Conservation (phyloP, 2,329 filamentous ascomycete genomes). For the Lizonia empirigonia region DNA sequence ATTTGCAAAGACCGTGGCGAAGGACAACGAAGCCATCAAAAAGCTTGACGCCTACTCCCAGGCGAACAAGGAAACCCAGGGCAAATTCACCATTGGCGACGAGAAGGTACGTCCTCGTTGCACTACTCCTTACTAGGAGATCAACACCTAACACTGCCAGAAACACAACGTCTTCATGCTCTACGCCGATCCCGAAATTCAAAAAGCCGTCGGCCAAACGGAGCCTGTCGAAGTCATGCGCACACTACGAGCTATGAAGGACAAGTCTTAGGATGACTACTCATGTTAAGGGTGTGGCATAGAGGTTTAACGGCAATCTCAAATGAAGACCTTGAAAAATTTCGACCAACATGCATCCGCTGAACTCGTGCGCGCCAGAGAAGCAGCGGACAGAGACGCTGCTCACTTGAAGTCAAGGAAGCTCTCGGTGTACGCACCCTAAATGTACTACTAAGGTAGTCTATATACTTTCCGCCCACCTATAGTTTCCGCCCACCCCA, state of each 20-base stretch:
- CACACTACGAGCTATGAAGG: constrained; percentile 89
- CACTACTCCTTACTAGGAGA: not conserved
- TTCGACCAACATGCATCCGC: not conserved
- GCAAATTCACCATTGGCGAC: constrained; percentile 94
- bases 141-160: constrained; percentile 50
- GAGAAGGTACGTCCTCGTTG: constrained; percentile 73
- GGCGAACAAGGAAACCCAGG: constrained; percentile 84
- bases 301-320: not conserved
- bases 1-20: constrained; percentile 76
- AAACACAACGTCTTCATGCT: constrained; percentile 97
- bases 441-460: not conserved
- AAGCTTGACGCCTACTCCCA: constrained; percentile 78
- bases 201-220: constrained; percentile 80
- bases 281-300: not conserved
- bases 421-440: not conserved
- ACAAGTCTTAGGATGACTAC: constrained; percentile 50
- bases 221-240: constrained; percentile 84
- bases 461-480: too few relatives aligned
- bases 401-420: not conserved
- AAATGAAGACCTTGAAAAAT: not conserved
- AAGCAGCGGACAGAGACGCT: not conserved
- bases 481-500: too few relatives aligned
- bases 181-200: constrained; percentile 81
- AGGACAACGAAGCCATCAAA: constrained; percentile 72
- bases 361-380: constrained; percentile 1